Percentiles rank a stretch among this genome's conserved stretches.
Evolutionary conservation across 768 basidiomycete genomes (phyloP).

Genomic region (Tephrocybe sp.): DNA sequence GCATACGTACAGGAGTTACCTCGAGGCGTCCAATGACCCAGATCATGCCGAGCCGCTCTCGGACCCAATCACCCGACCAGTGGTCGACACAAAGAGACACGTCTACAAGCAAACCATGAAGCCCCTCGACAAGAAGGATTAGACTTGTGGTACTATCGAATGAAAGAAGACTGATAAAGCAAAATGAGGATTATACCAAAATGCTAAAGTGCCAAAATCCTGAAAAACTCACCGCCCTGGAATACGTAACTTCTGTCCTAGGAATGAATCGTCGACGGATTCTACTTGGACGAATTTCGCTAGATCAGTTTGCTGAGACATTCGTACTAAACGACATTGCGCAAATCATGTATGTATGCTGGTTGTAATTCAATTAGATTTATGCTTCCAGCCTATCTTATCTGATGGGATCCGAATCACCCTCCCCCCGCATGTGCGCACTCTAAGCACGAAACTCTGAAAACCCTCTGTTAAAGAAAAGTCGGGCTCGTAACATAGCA

Average conservation of each 20-base stretch:
- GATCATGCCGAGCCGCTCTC: conserved; percentile 47
- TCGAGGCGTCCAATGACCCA: conserved; percentile 63
- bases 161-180: conserved; percentile 45
- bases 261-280: conserved; percentile 32
- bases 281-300: conserved; percentile 44
- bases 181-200: background rate
- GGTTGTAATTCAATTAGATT: background rate
- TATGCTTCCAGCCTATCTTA: no score
- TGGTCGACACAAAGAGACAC: conserved; percentile 47
- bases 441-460: no score
- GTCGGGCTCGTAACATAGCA: no score
- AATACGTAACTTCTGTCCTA: conserved; percentile 54
- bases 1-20: conserved; percentile 14
- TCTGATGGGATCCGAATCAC: background rate
- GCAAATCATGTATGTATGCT: no score
- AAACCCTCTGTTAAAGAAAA: no score
- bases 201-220: no score
- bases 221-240: conserved; percentile 48
- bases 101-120: conserved; percentile 55
- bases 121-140: conserved; percentile 46
- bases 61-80: conserved; percentile 41
- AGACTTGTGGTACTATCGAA: conserved; percentile 50
- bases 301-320: conserved; percentile 48
- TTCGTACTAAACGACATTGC: conserved; percentile 16
- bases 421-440: no score